Base-by-base conservation (phyloP, 164 flowering plant species). In the Pachysandra terminalis region DNA sequence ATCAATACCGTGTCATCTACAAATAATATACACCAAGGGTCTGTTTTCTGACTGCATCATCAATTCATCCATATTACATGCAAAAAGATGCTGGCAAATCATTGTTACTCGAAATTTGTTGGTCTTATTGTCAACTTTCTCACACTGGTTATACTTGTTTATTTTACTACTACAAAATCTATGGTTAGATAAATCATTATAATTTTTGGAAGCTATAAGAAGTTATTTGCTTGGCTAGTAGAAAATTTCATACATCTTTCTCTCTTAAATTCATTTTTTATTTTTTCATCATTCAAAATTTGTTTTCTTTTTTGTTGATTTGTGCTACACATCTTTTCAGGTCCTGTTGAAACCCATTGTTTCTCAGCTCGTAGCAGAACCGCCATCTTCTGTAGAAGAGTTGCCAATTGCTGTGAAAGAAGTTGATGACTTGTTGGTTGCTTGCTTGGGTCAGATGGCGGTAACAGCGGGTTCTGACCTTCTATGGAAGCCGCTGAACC, bases 381-480 rank as follows among this genome's bases (percentile, higher is more conserved):
- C 95, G 54, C 98, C 97, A 66, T 60, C 62, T 58, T 72, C 75
- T 56, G 65, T 84, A 0, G 86, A 81, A 25, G 85, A 82, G 51
- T 64, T 80, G 66, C 73, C 82, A 12, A 72, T 76, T 53, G 79
- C 88, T 19, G 79, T 85, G 56, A 35, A 77, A 32, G 93, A 90
- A 71, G 93, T 95, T 48, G 96, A 92, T 77, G 90, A 84, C 56
- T 67, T 83, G 41, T 72, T 91, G 78, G 92, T 95, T 64, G 61
- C 69, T n/a, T 91, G 96, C 72, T 61, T 87, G 60, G 96, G 96
- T 61, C 97, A 92, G 79, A 91, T 95, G 98, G 97, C 98, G 65
- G 87, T 88, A 45, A 77, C 92, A 59, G 85, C 91, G 19, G 96
- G 94, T 53, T 77, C 80, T 63, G 98, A 95, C 76, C 90, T 90